Evolutionary conservation across 179 eudicot species (phyloP).

Genomic region (Actinidia chinensis): DNA sequence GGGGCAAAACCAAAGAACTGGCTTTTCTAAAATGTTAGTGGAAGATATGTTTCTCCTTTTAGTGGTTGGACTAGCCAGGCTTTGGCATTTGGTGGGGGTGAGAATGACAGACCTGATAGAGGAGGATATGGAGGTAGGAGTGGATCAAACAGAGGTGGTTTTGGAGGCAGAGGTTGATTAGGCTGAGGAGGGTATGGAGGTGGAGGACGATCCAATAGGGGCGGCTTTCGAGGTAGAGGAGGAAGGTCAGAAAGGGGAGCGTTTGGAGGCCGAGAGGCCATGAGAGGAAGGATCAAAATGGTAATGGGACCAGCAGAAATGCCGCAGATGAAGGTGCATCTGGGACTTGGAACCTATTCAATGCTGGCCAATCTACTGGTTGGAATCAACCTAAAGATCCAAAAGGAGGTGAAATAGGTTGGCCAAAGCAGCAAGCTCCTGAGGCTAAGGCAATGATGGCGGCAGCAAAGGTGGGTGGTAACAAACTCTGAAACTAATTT

Average conservation of each 20-base stretch:
- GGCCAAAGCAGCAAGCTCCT: conserved; percentile 5
- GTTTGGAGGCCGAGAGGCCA: conserved; percentile 18
- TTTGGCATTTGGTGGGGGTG: too few species aligned
- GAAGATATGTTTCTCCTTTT: too few species aligned
- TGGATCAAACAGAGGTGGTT: conserved; percentile 16
- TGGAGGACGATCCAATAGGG: conserved; percentile 15
- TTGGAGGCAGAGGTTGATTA: conserved; percentile 24
- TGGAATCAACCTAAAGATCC: too few species aligned
- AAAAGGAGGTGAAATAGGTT: conserved; percentile 17
- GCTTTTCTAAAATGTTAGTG: too few species aligned
- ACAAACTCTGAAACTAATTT: not conserved
- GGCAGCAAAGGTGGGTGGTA: conserved; percentile 9
- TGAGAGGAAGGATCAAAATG: conserved; percentile 11
- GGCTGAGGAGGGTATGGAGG: conserved; percentile 13
- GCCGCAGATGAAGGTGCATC: not conserved
- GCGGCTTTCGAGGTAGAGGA: conserved; percentile 24
- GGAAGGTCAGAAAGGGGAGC: conserved; percentile 23
- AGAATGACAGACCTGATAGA: too few species aligned
- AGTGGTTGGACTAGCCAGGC: too few species aligned
- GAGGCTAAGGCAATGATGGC: conserved; percentile 12
- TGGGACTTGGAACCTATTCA: not conserved
- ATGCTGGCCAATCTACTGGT: too few species aligned
- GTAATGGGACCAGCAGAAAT: conserved; percentile 17
- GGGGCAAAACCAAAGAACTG: too few species aligned
- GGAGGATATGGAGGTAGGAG: conserved; percentile 33